Percentiles rank a stretch among this genome's conserved stretches.
phyloP scores from a whole-genome alignment of 2,329 filamentous ascomycete species.

The Ascocoryne sarcoides region DNA sequence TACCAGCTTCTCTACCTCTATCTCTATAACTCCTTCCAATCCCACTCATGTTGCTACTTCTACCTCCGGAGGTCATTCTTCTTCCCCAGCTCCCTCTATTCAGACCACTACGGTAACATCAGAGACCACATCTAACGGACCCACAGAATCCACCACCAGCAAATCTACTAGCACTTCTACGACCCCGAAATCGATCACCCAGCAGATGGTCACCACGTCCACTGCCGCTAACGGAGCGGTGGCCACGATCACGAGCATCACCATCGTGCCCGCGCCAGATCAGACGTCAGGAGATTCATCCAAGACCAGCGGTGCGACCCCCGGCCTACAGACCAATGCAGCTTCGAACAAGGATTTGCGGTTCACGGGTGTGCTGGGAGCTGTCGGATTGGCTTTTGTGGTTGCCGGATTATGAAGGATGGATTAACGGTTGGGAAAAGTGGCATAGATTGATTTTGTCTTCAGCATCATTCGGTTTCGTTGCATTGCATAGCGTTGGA shows the following conservation, averaged over 20 bases:
- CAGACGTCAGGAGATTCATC: slow-evolving; percentile 2
- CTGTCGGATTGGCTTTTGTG: slow-evolving; percentile 14
- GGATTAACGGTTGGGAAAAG: neutral
- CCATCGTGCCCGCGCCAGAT: slow-evolving; percentile 21
- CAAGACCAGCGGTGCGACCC: slow-evolving; percentile 11
- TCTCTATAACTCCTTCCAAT: slow-evolving; percentile 6
- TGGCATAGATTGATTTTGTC: slow-evolving; percentile 6
- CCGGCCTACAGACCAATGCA: slow-evolving; percentile 21
- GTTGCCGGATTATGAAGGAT: slow-evolving; percentile 13
- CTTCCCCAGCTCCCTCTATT: slow-evolving; percentile 2
- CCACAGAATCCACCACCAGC: slow-evolving; percentile 5
- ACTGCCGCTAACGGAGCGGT: slow-evolving; percentile 20
- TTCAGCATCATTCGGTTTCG: slow-evolving; percentile 8
- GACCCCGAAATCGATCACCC: slow-evolving; percentile 16
- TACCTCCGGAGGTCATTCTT: slow-evolving; percentile 6
- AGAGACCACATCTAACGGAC: slow-evolving; percentile 8
- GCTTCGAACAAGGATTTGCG: slow-evolving; percentile 11
- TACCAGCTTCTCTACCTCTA: slow-evolving; percentile 5
- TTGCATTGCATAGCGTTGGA: slow-evolving; percentile 19
- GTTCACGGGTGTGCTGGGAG: slow-evolving; percentile 18
- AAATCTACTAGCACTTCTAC: slow-evolving; percentile 4
- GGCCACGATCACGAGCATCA: slow-evolving; percentile 19
- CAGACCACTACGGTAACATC: slow-evolving; percentile 1
- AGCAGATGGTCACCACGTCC: slow-evolving; percentile 21
- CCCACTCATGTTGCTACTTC: slow-evolving; percentile 6